A percentile compares a stretch with the other conserved stretches of the same genome.
Evolutionary conservation across 345 rosid species (phyloP).

Genomic region (Rhodamnia argentea): DNA sequence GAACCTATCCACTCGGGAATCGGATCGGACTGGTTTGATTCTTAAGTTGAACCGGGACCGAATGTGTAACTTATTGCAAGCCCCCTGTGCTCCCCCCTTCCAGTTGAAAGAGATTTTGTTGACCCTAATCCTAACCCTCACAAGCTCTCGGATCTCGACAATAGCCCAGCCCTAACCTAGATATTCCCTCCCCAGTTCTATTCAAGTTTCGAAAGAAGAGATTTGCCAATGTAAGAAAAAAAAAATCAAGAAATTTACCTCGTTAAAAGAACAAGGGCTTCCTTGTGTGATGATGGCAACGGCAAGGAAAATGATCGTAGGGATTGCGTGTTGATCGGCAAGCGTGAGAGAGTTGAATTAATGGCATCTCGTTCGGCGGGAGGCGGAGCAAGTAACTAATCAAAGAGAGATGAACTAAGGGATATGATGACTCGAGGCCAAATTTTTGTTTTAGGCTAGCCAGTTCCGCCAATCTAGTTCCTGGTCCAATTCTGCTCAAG

Average conservation of each 20-base stretch:
- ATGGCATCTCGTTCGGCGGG: neutral
- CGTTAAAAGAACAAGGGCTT: neutral
- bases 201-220: neutral
- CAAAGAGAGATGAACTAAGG: neutral
- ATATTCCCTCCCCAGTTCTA: neutral
- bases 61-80: neutral
- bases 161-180: neutral
- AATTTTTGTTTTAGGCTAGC: neutral
- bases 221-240: neutral
- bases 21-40: neutral
- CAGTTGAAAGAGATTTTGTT: neutral
- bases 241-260: neutral
- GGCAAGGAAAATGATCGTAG: neutral
- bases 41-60: too few species aligned
- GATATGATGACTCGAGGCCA: neutral
- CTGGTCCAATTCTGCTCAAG: too few species aligned
- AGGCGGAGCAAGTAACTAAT: neutral
- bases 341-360: neutral
- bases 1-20: rapidly evolving
- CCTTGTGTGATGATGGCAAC: neutral
- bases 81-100: neutral
- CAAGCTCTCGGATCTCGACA: neutral
- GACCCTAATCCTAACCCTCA: neutral
- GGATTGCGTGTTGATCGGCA: neutral
- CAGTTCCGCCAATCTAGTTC: too few species aligned